Conservation (phyloP, 2,329 filamentous ascomycete species). For the Aspergillus caelatus region DNA sequence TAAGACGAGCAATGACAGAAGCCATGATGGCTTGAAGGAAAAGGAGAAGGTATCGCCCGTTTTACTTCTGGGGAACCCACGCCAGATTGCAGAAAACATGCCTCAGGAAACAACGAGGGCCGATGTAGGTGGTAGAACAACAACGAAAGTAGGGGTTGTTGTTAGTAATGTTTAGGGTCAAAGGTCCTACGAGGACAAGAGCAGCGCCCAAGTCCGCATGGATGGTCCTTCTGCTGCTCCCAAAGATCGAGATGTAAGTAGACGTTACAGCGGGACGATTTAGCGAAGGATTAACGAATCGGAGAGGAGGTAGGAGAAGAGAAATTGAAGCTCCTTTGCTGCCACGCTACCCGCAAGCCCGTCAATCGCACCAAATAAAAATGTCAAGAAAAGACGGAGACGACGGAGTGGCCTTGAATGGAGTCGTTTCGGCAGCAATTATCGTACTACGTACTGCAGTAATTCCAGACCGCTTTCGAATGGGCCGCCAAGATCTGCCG, state of each 20-base stretch:
- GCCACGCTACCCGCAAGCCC: not conserved
- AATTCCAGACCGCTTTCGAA: not conserved
- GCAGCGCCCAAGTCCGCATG: conserved; percentile 21
- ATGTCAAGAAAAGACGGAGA: not conserved
- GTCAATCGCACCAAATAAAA: not conserved
- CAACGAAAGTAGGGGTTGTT: not conserved
- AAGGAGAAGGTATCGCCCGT: conserved; percentile 15
- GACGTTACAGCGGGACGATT: not conserved
- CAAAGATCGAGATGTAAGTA: not conserved
- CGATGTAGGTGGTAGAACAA: not conserved
- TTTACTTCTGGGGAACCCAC: conserved; percentile 15
- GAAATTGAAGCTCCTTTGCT: not conserved
- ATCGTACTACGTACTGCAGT: not conserved
- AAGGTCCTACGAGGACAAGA: conserved; percentile 22
- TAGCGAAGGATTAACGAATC: not conserved
- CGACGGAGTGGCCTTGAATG: conserved; percentile 16
- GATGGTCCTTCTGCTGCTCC: conserved; percentile 9
- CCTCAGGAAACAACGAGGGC: not conserved
- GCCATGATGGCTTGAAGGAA: conserved; percentile 26
- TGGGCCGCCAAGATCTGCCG: no score
- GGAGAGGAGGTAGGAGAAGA: conserved; percentile 8
- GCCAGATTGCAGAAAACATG: conserved; percentile 25
- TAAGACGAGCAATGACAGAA: conserved; percentile 29
- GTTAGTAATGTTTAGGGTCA: not conserved
- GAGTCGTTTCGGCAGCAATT: not conserved